These are phyloP conservation scores for Tetradesmus lagerheimii DNA, from an alignment of 139 green algal genomes.

Conservation along the genomic window DNA sequence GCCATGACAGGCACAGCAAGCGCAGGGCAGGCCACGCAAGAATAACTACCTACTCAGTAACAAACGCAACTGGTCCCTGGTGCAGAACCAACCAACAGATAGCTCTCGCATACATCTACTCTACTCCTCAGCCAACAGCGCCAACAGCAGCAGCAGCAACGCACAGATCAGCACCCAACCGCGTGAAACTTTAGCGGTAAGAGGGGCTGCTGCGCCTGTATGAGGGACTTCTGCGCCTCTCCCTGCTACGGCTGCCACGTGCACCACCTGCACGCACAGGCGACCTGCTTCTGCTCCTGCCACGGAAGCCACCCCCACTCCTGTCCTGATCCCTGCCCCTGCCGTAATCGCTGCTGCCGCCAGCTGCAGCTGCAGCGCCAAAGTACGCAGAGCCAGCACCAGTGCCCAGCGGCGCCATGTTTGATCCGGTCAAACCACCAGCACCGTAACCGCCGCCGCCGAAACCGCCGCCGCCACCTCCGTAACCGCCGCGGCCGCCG, in stretches of 20 bases:
- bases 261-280: constrained; percentile 5
- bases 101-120: neutral
- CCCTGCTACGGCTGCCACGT: constrained; percentile 9
- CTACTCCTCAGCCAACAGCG: neutral
- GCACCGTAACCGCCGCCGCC: constrained; percentile 52
- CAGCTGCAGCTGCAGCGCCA: constrained; percentile 13
- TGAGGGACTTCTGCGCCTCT: neutral
- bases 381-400: constrained; percentile 35
- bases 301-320: neutral
- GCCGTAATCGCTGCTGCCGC: neutral
- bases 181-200: neutral
- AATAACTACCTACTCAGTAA: neutral
- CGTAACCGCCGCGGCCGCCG: constrained; percentile 44
- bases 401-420: constrained; percentile 36
- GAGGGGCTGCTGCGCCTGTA: neutral
- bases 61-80: too few species aligned
- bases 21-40: neutral
- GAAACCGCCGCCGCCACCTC: constrained; percentile 46
- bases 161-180: neutral
- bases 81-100: neutral
- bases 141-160: neutral
- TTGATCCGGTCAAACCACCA: constrained; percentile 47
- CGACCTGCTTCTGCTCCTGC: constrained; percentile 39
- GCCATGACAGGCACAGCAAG: neutral
- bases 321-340: constrained; percentile 27